Conservation (phyloP, 2,329 filamentous ascomycete species). For the Tolypocladium tropicale region DNA sequence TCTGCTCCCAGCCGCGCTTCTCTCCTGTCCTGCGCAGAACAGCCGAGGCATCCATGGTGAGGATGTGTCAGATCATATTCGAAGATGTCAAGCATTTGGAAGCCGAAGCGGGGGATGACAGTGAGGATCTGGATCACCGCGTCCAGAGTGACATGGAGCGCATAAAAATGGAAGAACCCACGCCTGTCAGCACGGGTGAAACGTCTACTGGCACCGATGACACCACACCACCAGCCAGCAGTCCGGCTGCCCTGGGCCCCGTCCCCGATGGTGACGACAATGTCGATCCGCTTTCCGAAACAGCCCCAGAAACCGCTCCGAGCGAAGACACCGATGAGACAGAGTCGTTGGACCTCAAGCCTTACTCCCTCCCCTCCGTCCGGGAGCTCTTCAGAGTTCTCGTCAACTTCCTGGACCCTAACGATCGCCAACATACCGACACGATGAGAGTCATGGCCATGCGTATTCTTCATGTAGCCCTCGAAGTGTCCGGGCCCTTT, state of each 20-base stretch:
- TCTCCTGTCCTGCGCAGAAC: constrained; percentile 85
- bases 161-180: constrained; percentile 66
- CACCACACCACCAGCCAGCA: neutral
- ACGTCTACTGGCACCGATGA: constrained; percentile 2
- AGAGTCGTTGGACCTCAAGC: constrained; percentile 55
- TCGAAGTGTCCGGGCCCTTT: constrained; percentile 91
- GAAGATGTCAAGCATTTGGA: constrained; percentile 83
- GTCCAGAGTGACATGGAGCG: constrained; percentile 60
- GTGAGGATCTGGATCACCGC: constrained; percentile 54
- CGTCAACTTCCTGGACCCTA: constrained; percentile 86
- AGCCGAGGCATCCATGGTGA: constrained; percentile 94
- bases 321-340: constrained; percentile 27
- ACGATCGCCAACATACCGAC: constrained; percentile 86
- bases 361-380: constrained; percentile 91
- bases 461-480: constrained; percentile 90
- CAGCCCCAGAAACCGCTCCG: neutral
- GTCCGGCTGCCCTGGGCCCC: neutral
- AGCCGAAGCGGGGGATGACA: constrained; percentile 58
- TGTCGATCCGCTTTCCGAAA: neutral
- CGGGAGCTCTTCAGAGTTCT: constrained; percentile 88
- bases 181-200: constrained; percentile 3
- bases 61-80: constrained; percentile 99
- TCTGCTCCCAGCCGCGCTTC: constrained; percentile 88
- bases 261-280: constrained; percentile 2
- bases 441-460: constrained; percentile 96